Base-by-base conservation (phyloP, 148 eudicot genomes). In the Hydrangea macrophylla region DNA sequence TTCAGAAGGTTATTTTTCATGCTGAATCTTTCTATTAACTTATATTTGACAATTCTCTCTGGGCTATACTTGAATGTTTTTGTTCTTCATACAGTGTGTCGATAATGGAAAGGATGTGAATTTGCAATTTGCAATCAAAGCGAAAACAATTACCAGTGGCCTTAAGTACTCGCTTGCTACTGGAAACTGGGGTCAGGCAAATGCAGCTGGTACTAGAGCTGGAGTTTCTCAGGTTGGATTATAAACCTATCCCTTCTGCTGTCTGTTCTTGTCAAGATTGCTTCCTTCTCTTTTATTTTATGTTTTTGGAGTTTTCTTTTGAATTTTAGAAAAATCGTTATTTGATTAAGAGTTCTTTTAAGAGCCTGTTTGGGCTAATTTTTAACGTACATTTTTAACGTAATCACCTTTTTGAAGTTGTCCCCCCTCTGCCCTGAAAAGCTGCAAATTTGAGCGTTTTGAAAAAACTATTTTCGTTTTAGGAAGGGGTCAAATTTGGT, bases 171-270 rank as follows among this genome's bases (percentile, higher is more conserved):
- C 99, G 11, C 91, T 94, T 72, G 96, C 99, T 56, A 94, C 99
- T 75, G 99, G 99, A 27, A 94, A 94, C 65, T 94, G 99, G 99
- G 99, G 99, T 24, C 93, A 87, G 73, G 97, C 97, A 70, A 94
- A 94, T 80, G 99, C 93, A 12, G 99, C 99, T 58, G 99, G 99
- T 61, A 94, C 99, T 35, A 89, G 99, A 72, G 96, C 99, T 65
- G 99, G 99, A 44, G 99, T 94, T 76, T 94, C 99, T 5, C 97
- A 94, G 90, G 88, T 84, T 58, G 11, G 44, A 25, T 54, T 58
- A 25, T 23, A 27, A 22, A 2, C 13, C 30, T 15, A 8, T 25
- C 23, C 22, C 30, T 30, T 28, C 22, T 57, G 30, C 32, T 63
- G 51, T 40, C 67, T 26, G 23, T 32, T 31, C 25, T 4, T 33